phyloP scores from a whole-genome alignment of 108 stramenopile species.

The Stephanodiscus minutulus region DNA sequence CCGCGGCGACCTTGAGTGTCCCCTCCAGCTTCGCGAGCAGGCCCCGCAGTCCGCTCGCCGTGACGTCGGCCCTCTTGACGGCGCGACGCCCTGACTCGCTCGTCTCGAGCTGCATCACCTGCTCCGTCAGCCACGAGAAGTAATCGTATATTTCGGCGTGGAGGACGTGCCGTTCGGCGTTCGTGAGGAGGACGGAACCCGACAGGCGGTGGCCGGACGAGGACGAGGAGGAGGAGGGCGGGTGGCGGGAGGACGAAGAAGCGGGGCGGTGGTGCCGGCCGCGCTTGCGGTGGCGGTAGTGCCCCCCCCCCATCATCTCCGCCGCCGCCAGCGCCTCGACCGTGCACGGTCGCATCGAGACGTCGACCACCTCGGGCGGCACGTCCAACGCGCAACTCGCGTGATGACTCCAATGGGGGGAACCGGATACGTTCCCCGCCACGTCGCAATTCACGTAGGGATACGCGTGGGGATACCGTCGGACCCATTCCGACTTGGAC shows the following conservation, averaged over 20 bases:
- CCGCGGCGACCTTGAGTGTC: not conserved
- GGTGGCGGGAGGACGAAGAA: no score
- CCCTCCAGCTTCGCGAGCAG: constrained; percentile 2
- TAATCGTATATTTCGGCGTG: constrained; percentile 24
- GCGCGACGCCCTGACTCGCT: constrained; percentile 1
- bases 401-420: constrained; percentile 13
- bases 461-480: constrained; percentile 17
- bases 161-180: constrained; percentile 4
- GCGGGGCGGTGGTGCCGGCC: no score
- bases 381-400: constrained; percentile 1
- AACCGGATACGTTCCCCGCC: constrained; percentile 5
- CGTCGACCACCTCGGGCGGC: constrained; percentile 21
- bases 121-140: constrained; percentile 9
- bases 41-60: not conserved
- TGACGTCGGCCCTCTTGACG: constrained; percentile 2
- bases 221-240: no score
- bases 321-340: not conserved
- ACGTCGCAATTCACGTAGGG: constrained; percentile 14
- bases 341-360: not conserved
- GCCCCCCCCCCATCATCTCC: not conserved
- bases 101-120: constrained; percentile 6
- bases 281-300: no score
- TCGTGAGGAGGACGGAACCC: not conserved
- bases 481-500: constrained; percentile 4
- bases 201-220: not conserved